phyloP scores from a whole-genome alignment of 1,284 basidiomycete species.

The Lentinula novae-zelandiae region DNA sequence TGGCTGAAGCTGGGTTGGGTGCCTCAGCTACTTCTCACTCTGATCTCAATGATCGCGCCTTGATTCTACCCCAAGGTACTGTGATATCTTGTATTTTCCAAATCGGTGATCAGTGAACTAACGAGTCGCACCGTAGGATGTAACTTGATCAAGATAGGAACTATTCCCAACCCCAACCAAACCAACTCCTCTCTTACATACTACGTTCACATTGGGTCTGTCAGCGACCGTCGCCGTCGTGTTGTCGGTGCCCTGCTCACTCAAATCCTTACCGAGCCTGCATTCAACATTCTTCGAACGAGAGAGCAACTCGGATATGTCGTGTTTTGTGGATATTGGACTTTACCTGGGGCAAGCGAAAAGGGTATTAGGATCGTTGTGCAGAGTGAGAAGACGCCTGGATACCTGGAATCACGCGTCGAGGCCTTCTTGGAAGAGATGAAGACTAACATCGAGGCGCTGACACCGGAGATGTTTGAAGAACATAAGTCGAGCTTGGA shows the following conservation, averaged over 20 bases:
- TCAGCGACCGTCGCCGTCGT: slow-evolving; percentile 52
- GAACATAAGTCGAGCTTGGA: slow-evolving; percentile 51
- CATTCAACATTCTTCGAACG: slow-evolving; percentile 94
- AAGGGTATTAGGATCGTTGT: slow-evolving; percentile 86
- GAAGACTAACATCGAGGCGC: slow-evolving; percentile 41
- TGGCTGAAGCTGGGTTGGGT: slow-evolving; percentile 67
- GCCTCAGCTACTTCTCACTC: slow-evolving; percentile 50
- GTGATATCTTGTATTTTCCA: slow-evolving; percentile 16
- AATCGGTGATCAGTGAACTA: neutral
- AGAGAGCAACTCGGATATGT: slow-evolving; percentile 97
- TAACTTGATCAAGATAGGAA: slow-evolving; percentile 67
- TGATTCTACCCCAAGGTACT: slow-evolving; percentile 66
- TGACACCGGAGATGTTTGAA: slow-evolving; percentile 51
- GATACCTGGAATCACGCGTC: slow-evolving; percentile 84
- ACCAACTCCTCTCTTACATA: slow-evolving; percentile 84
- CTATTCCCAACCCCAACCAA: slow-evolving; percentile 85
- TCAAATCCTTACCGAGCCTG: slow-evolving; percentile 84
- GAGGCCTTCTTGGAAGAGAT: slow-evolving; percentile 71
- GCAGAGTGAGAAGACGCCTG: slow-evolving; percentile 85
- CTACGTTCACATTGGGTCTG: slow-evolving; percentile 70
- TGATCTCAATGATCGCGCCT: slow-evolving; percentile 59
- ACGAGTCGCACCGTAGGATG: slow-evolving; percentile 42
- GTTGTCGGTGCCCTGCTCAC: slow-evolving; percentile 60
- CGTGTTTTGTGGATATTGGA: slow-evolving; percentile 59
- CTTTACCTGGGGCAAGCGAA: slow-evolving; percentile 58